Evolutionary conservation across 2,329 filamentous ascomycete genomes (phyloP), one percentile per base, ranked within the genome.

Genomic region (Huntiella abstrusa): DNA sequence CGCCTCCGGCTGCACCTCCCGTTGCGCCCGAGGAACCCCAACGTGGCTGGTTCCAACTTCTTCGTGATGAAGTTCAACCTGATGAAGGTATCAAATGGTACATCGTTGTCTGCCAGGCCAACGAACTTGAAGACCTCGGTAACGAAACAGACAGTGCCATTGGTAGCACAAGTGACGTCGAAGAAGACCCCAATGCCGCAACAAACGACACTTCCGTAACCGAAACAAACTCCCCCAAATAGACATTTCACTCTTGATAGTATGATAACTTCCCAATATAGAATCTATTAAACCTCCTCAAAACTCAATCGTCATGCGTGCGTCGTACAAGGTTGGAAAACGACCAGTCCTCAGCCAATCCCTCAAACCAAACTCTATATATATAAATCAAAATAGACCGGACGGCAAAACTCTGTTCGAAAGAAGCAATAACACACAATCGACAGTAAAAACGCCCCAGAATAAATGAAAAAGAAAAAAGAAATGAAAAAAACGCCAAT

Each of bases 31-130:
- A 55, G 22, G 57, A 28, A 10, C 22, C 22, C 3, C 22, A 28
- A 10, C 22, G 22, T 28, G 22, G 57, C 35, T 79, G 75, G 74
- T 62, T 80, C 39, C 66, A 69, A 54, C 66, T 64, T 54, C 59
- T 79, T 54, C 65, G 73, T 32, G 70, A 75, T 54, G 62, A 70
- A 51, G 54, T 79, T 50, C 69, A 77, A 59, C 61, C 61, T n/a
- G 68, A 61, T 2, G 71, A 68, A 53, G 61, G 67, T n/a, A 70
- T 77, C 22, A 60, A 66, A 38, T 80, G 75, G 75, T 75, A 74
- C 53, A 60, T 79, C 1, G 73, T 80, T 6, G 70, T 76, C 12
- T 77, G 74, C 52, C 71, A 68, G 8, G 75, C 78, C 52, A 70
- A 74, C 54, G 69, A 70, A 55, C 60, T 59, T 1, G 54, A 53